Evolutionary conservation across 2,329 filamentous ascomycete genomes (phyloP), one percentile per base, ranked within the genome.

Genomic region (Leptographium lundbergii): DNA sequence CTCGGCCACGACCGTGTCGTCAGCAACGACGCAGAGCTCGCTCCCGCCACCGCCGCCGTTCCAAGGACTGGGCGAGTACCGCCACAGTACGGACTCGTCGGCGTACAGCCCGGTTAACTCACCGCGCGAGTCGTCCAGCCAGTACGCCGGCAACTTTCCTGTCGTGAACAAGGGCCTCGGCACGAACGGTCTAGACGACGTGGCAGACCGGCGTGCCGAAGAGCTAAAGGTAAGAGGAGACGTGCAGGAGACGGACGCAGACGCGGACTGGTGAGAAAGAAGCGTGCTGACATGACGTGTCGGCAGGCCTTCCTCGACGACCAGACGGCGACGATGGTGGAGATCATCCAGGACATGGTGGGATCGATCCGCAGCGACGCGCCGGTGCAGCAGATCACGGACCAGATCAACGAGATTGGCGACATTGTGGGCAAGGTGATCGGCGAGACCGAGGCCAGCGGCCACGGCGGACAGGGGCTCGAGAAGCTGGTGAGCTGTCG

Each of bases 301-400:
- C 4, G 39, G 61, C 62, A 87, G 82, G 81, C 88, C 61, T 91
- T 90, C 68, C 81, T 95, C 42, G 88, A 94, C 68, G 88, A 91
- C 67, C 88, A 94, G 69, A 91, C 87, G 13, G 87, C 88, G 56
- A 75, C 84, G 3, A 79, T 95, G 61, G 86, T 94, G 29, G 84
- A 89, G 64, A 88, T 84, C 52, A 91, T 95, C 63, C 88, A 94
- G 71, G 81, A 84, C n/a, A 80, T 95, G 9, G 88, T 95, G 54
- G 79, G 81, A 58, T 83, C 82, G 34, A 86, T 91, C 62, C 85
- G 87, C 58, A 77, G 79, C 56, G 82, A 87, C 63, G 81, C 81
- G 34, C 74, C 78, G 32, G 80, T 87, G 60, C 75, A 80, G 59
- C 79, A 83, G 60, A 85, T 95, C 61, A 81, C 81, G 29, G 78